phyloP scores from a whole-genome alignment of 768 basidiomycete genomes.

The Suillus subaureus region DNA sequence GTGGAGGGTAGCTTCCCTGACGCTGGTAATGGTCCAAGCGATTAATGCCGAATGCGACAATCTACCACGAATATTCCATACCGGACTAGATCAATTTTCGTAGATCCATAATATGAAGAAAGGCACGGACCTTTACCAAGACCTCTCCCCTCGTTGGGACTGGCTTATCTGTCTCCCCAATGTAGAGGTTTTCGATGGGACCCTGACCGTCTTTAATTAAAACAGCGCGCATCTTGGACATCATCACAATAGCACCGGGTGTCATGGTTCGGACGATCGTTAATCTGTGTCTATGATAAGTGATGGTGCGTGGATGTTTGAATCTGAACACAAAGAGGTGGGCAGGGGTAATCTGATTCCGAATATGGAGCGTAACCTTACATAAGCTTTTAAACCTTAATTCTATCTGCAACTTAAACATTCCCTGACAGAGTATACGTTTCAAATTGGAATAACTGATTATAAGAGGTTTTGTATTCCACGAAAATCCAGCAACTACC shows the following conservation, averaged over 20 bases:
- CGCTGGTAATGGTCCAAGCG: conserved; percentile 82
- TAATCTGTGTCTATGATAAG: not conserved
- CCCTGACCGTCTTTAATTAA: conserved; percentile 78
- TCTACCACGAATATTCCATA: conserved; percentile 37
- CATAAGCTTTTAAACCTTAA: no score
- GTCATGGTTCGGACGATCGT: not conserved
- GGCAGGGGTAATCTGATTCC: no score
- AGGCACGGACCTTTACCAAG: conserved; percentile 68
- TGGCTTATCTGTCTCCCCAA: conserved; percentile 73
- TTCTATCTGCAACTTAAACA: not conserved
- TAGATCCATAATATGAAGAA: not conserved
- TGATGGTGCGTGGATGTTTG: not conserved
- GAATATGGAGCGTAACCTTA: no score
- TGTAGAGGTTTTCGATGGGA: conserved; percentile 73
- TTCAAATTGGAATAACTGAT: not conserved
- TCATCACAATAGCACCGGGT: conserved; percentile 2
- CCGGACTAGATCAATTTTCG: not conserved
- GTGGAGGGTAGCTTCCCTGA: conserved; percentile 69
- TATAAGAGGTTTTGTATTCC: not conserved
- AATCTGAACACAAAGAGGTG: no score
- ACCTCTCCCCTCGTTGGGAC: conserved; percentile 59
- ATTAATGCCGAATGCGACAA: conserved; percentile 87
- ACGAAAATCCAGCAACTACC: conserved; percentile 4
- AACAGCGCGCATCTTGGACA: conserved; percentile 69
- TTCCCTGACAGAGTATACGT: no score